Conservation (phyloP, 139 green algal species). For the Diplosphaera chodatii region DNA sequence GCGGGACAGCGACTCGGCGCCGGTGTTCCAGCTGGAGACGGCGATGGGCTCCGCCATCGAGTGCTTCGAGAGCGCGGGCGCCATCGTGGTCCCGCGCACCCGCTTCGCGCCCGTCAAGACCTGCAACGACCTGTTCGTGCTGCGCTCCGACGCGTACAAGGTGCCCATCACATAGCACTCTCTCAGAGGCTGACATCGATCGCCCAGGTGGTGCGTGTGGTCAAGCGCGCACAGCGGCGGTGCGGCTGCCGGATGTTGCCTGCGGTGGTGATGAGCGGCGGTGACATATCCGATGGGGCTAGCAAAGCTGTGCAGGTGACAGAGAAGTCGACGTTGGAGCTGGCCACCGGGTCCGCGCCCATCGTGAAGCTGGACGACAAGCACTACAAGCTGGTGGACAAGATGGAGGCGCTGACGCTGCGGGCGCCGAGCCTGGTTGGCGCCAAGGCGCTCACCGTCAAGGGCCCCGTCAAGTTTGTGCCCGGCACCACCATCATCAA, state of each 20-base stretch:
- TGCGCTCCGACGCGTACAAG: slow-evolving; percentile 58
- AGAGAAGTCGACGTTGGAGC: slow-evolving; percentile 60
- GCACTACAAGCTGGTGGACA: slow-evolving; percentile 81
- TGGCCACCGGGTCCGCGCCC: slow-evolving; percentile 36
- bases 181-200: too few species aligned
- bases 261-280: too few species aligned
- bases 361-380: slow-evolving; percentile 75
- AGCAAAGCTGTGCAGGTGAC: too few species aligned
- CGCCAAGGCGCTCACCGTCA: slow-evolving; percentile 61
- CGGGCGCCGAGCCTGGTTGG: slow-evolving; percentile 48
- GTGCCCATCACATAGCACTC: neutral
- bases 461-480: slow-evolving; percentile 58
- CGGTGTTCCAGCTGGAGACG: slow-evolving; percentile 89
- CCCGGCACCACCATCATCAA: slow-evolving; percentile 39
- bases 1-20: slow-evolving; percentile 50
- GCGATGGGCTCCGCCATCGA: slow-evolving; percentile 88
- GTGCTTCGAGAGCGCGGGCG: slow-evolving; percentile 77
- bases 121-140: slow-evolving; percentile 81
- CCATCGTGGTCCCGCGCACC: slow-evolving; percentile 78
- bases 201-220: too few species aligned
- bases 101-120: slow-evolving; percentile 95
- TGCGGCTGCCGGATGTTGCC: too few species aligned
- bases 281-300: too few species aligned
- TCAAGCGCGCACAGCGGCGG: too few species aligned
- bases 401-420: slow-evolving; percentile 58